Evolutionary conservation across 805 yeast genomes (phyloP).

Genomic region (Clavispora vitiphila): DNA sequence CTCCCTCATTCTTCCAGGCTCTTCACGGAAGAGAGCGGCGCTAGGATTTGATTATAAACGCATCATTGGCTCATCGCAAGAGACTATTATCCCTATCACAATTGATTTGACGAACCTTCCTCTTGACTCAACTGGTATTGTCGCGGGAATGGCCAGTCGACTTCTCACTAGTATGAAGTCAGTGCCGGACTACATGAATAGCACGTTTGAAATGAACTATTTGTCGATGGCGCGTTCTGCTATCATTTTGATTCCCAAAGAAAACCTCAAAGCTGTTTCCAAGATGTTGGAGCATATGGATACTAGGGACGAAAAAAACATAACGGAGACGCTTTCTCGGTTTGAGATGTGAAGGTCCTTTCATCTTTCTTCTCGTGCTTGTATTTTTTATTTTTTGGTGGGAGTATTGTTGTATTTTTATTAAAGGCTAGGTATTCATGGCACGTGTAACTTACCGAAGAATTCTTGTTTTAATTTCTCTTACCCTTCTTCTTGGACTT

Average conservation of each 20-base stretch:
- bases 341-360: background rate
- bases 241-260: conserved; percentile 54
- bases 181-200: conserved; percentile 11
- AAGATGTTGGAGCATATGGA: conserved; percentile 4
- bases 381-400: background rate
- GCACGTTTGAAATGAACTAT: conserved; percentile 48
- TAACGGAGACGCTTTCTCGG: background rate
- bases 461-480: conserved; percentile 14
- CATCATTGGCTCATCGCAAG: conserved; percentile 54
- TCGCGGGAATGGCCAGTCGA: conserved; percentile 56
- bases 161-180: conserved; percentile 30
- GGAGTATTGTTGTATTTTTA: background rate
- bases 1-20: conserved; percentile 43
- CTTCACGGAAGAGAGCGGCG: conserved; percentile 26
- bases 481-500: conserved; percentile 37
- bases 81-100: conserved; percentile 50
- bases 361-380: background rate
- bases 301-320: background rate
- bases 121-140: conserved; percentile 59
- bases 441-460: background rate
- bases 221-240: conserved; percentile 58
- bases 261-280: conserved; percentile 35
- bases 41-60: conserved; percentile 38
- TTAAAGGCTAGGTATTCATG: background rate
- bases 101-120: conserved; percentile 53